Base-by-base conservation (phyloP, 108 stramenopile species). In the Pseudonitzschia pungens region DNA sequence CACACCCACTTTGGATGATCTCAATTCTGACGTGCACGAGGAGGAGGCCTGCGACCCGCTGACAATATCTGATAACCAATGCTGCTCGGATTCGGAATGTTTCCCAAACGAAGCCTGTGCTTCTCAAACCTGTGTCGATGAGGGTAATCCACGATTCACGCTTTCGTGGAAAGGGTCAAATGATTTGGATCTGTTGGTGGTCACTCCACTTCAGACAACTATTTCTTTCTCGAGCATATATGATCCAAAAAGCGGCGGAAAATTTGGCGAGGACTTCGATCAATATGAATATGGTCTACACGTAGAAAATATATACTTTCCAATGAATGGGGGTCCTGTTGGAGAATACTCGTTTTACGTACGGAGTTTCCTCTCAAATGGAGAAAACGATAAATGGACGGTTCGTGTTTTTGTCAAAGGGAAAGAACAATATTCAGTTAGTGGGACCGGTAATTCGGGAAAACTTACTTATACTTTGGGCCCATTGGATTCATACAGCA, bases 221-320 rank as follows among this genome's bases (percentile, higher is more conserved):
- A 71, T 77, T 27, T 77, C 77, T 15, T 54, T 29, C 1, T 45
- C 36, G 43, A 85, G 79, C 57, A 62, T 75, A 22, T 83, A 68
- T n/a, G 64, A 74, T 27, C 79, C 74, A 53, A 80, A 70, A 60
- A 78, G 77, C 42, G 84, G 81, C 2, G 83, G 73, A 15, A 74
- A 79, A 42, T 87, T 84, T 60, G 82, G 86, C 4, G 83, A 83
- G 33, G 77, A 85, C 45, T 69, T 57, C 6, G 70, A 77, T 44
- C 71, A 85, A 60, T 72, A 71, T 33, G 82, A 77, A 4, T 77
- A 60, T 53, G 77, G 65, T 6, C 33, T 64, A 6, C 65, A 77
- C 43, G 70, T 66, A 44, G 77, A 77, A 51, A 77, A 77, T 71
- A 59, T 71, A 1, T 72, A 54, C 43, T 69, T 78, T 52, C 77